Evolutionary conservation across 2,329 filamentous ascomycete genomes (phyloP), one percentile per base, ranked within the genome.

Genomic region (Diaporthe longicolla): DNA sequence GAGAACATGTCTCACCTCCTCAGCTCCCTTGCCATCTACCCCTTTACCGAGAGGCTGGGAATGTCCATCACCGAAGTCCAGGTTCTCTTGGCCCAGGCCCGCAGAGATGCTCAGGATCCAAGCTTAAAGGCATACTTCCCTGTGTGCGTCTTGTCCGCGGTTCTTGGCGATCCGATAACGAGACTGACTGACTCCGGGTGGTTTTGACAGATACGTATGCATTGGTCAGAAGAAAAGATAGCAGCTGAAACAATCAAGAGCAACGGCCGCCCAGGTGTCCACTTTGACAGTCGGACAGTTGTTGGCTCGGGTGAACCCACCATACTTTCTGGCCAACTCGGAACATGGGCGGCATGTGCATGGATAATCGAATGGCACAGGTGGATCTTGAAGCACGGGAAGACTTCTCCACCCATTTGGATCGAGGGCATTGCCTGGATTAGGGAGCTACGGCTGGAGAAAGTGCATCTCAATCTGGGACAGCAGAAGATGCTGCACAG

Each of bases 111-210:
- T 17, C 83, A 84, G 69, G 86, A 90, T 74, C 85, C 88, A 2
- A 83, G 84, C 7, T 85, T 89, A 76, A 92, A 90, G 87, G 87
- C 89, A 43, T 92, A 92, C 79, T 92, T 92, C 74, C 89, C 89
- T 57, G 79, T 92, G 87, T 92, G 82, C 86, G 89, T 85, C 19
- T 26, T 15, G 15, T 29, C 58, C 21, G 11, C 45, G 70, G 63
- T 17, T 37, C 11, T 15, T 37, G 54, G 11, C 37, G 26, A 58
- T 15, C 26, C 57, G n/a, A 57, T 9, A 7, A 63, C 35, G 19
- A 54, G 19, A 29, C 17, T 63, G 24, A 63, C 70, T 63, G 70
- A 54, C 19, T 19, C 35, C 29, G 13, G 35, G 29, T 24, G 43
- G 58, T 70, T 70, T 73, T 35, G 24, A 72, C 73, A 91, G 89